Percentiles rank a stretch among this genome's conserved stretches.
Evolutionary conservation across 2,329 filamentous ascomycete genomes (phyloP).

Genomic region (Curvularia lunata): DNA sequence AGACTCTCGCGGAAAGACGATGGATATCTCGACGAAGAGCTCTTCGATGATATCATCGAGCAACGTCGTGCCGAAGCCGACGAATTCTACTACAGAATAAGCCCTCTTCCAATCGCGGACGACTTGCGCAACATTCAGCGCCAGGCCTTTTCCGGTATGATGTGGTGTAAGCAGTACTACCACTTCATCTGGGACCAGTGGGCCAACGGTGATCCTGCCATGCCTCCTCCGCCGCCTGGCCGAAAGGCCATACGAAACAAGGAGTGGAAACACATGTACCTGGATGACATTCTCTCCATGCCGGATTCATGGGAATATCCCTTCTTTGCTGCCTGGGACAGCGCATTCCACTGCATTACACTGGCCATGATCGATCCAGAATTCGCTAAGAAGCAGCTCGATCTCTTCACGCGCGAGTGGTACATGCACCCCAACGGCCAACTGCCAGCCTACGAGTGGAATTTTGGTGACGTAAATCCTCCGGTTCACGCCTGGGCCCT

Average conservation of each 20-base stretch:
- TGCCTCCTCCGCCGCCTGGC: slow-evolving; percentile 81
- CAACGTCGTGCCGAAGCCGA: slow-evolving; percentile 87
- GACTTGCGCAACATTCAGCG: slow-evolving; percentile 94
- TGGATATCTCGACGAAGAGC: slow-evolving; percentile 86
- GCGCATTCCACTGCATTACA: slow-evolving; percentile 94
- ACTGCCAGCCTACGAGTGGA: slow-evolving; percentile 93
- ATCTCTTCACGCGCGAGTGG: slow-evolving; percentile 95
- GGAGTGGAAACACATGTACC: slow-evolving; percentile 92
- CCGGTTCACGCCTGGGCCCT: slow-evolving; percentile 96
- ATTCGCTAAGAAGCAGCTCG: slow-evolving; percentile 97
- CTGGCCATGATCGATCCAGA: slow-evolving; percentile 97
- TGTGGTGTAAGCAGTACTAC: slow-evolving; percentile 98
- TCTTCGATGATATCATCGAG: slow-evolving; percentile 90
- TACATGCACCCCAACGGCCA: slow-evolving; percentile 99
- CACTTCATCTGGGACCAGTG: slow-evolving; percentile 98
- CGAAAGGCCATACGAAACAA: slow-evolving; percentile 83
- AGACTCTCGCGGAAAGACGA: slow-evolving; percentile 78
- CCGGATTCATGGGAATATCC: slow-evolving; percentile 99
- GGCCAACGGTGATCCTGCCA: slow-evolving; percentile 90
- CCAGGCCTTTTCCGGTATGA: slow-evolving; percentile 93
- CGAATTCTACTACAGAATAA: slow-evolving; percentile 94
- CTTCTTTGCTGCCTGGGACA: slow-evolving; percentile 97
- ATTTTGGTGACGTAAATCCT: slow-evolving; percentile 96
- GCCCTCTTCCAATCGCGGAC: slow-evolving; percentile 89
- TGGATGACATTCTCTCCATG: slow-evolving; percentile 96